Evolutionary conservation across 2,329 filamentous ascomycete genomes (phyloP), one percentile per base, ranked within the genome.

Genomic region (Colletotrichum orchidophilum): DNA sequence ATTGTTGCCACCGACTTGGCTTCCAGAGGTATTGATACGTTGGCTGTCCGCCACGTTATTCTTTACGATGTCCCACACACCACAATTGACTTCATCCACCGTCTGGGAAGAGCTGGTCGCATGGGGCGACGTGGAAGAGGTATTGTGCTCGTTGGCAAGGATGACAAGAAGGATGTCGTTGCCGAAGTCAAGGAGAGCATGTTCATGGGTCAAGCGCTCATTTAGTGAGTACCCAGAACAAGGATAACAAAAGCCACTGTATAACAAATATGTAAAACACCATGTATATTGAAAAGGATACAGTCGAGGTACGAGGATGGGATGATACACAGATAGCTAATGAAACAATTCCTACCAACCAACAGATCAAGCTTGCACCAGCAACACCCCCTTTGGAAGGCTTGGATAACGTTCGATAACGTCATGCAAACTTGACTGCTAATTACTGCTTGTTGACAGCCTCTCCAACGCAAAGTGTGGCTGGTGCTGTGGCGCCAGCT

Each of bases 21-120:
- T 5, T 97, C 95, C 6, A 86, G 96, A 75, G 96, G 96, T 73
- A 97, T 99, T 76, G 96, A 99, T 81, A 99, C 96, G 0, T 83
- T 98, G 33, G 93, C 94, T 21, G 96, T 98, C 21, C 89, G 94
- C 68, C 94, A 97, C 75, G 96, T 99, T 63, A 92, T 99, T 65
- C 84, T 99, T 29, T 98, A 97, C 81, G 95, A 99, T 79, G 96
- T 99, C n/a, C 96, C 96, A 5, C 96, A 98, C 79, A 97, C 94
- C 0, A 97, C 95, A 0, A 97, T 99, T 71, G 97, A 99, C 81
- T 99, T 99, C 77, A 98, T 99, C 77, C 97, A 99, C 81, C 92
- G 97, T 18, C 89, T 98, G 5, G 96, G 96, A 18, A 89, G 96
- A 68, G 94, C 96, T 1, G 96, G 96, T 0, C 90, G 96, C 39